Evolutionary conservation across 441 rosid species (phyloP).

Genomic region (Isatis lusitanica): DNA sequence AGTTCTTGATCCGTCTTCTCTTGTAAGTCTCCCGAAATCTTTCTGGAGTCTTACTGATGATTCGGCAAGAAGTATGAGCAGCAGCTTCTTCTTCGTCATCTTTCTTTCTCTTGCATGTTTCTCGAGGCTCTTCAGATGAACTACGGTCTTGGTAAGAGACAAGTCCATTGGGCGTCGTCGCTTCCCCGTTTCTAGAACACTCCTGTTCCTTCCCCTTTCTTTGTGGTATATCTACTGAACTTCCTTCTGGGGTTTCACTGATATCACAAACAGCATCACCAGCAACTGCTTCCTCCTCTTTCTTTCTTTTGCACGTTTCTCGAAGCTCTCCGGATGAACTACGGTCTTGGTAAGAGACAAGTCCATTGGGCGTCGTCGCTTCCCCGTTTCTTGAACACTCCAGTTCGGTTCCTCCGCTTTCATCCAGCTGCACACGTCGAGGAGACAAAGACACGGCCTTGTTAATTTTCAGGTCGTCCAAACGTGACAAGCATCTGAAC

Average conservation of each 20-base stretch:
- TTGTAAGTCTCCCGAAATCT: conserved; percentile 39
- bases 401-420: conserved; percentile 32
- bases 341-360: conserved; percentile 8
- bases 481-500: conserved; percentile 48
- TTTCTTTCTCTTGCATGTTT: conserved; percentile 25
- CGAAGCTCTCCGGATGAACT: conserved; percentile 22
- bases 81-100: conserved; percentile 20
- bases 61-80: conserved; percentile 16
- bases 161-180: neutral
- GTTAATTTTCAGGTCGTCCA: conserved; percentile 48
- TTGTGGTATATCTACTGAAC: conserved; percentile 23
- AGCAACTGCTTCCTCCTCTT: conserved; percentile 21
- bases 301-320: conserved; percentile 23
- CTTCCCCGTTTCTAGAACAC: conserved; percentile 10
- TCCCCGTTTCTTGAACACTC: conserved; percentile 12
- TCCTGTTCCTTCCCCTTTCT: conserved; percentile 32
- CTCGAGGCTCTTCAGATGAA: conserved; percentile 29
- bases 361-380: conserved; percentile 9
- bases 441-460: conserved; percentile 38
- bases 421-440: conserved; percentile 26
- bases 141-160: conserved; percentile 23
- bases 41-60: conserved; percentile 31
- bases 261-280: conserved; percentile 10
- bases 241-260: conserved; percentile 20
- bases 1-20: conserved; percentile 32